A percentile compares a stretch with the other conserved stretches of the same genome.
These are phyloP conservation scores for Silybum marianum DNA, from an alignment of 129 eudicot genomes.

Conservation along the genomic window DNA sequence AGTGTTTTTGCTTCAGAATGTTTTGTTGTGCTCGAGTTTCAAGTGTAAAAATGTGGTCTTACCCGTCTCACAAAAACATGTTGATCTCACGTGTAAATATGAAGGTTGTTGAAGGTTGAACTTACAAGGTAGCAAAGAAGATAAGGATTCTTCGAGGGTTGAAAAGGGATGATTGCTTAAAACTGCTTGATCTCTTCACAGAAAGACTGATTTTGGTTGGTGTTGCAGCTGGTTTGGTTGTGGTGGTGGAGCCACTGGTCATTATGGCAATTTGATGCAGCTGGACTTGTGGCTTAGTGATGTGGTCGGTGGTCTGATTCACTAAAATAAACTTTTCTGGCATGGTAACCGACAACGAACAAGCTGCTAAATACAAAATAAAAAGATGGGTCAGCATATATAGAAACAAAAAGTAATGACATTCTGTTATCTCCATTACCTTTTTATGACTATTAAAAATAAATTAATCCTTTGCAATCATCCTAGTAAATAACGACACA, in stretches of 20 bases:
- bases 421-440: slow-evolving; percentile 1
- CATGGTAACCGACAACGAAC: slow-evolving; percentile 42
- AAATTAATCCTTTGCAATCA: slow-evolving; percentile 2
- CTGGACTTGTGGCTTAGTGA: slow-evolving; percentile 39
- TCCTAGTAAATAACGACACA: not conserved
- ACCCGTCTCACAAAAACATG: too few species aligned
- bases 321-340: slow-evolving; percentile 56
- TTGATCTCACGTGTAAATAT: not conserved
- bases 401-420: slow-evolving; percentile 19
- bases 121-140: slow-evolving; percentile 78
- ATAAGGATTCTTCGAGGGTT: slow-evolving; percentile 72
- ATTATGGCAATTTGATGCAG: slow-evolving; percentile 59
- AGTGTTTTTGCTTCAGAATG: too few species aligned
- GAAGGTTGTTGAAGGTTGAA: not conserved
- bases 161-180: slow-evolving; percentile 51
- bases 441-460: not conserved
- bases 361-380: slow-evolving; percentile 34
- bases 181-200: slow-evolving; percentile 50
- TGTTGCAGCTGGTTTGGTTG: slow-evolving; percentile 2
- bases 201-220: slow-evolving; percentile 35
- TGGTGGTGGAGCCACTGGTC: slow-evolving; percentile 34
- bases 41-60: too few species aligned
- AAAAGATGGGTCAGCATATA: not conserved
- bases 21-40: too few species aligned
- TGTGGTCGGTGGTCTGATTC: slow-evolving; percentile 39